Base-by-base conservation (phyloP, 208 protist genomes). In the Angomonas ambiguus region DNA sequence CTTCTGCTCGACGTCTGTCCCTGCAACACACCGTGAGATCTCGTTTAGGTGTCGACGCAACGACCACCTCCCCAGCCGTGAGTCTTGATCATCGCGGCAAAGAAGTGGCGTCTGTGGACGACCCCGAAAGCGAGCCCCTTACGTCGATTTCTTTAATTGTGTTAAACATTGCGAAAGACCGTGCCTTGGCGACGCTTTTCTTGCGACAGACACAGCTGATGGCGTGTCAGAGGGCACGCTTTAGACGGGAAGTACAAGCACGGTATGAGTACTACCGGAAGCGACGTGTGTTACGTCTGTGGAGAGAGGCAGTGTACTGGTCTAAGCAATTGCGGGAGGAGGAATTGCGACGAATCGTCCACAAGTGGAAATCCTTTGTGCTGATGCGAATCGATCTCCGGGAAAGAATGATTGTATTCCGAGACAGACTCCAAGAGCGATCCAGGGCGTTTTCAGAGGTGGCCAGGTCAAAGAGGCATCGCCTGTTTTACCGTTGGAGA, bases 101-200 rank as follows among this genome's bases (percentile, higher is more conserved):
- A 57, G 38, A 60, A 11, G 42, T 65, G n/a, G 20, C 28, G 22
- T 22, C 65, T 33, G 65, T 66, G 41, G 57, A 56, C 20, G 18
- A 8, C 2, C n/a, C n/a, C n/a, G n/a, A n/a, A n/a, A n/a, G n/a
- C n/a, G n/a, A n/a, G n/a, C n/a, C n/a, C n/a, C n/a, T n/a, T n/a
- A n/a, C n/a, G n/a, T 94, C 88, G 31, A 69, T 92, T 13, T 80
- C 85, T 22, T 28, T 92, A 6, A 51, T 94, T 30, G 76, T 94
- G 45, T 63, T 94, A 32, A 67, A 78, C 16, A 69, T 88, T 11
- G 80, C 85, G 10, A 70, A 70, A 56, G 58, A 82, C 27, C 71
- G 88, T 20, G 82, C 84, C 3, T 56, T 88, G 10, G 83, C 82
- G 30, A 67, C 69, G 32, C 51, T 88, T 1, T 87, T 87, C 61